Percentiles rank a stretch among this genome's conserved stretches.
Conservation (phyloP, 2,329 filamentous ascomycete species). For the Aspergillus sp. region DNA sequence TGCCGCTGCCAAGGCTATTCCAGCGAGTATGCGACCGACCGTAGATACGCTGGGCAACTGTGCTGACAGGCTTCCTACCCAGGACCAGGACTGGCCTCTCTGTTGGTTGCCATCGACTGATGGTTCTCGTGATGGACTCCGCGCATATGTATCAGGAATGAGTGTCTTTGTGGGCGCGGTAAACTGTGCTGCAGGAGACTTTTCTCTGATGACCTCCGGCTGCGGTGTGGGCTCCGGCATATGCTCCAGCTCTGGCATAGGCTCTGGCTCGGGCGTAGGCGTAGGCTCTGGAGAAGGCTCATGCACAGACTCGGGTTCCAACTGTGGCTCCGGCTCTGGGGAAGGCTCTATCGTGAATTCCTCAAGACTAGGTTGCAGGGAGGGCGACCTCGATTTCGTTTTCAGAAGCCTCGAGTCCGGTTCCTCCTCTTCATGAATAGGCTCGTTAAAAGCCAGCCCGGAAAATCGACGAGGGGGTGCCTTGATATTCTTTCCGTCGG, state of each 20-base stretch:
- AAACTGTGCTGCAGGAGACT: not conserved
- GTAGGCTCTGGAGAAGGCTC: not conserved
- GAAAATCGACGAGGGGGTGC: constrained; percentile 40
- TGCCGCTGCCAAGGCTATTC: not conserved
- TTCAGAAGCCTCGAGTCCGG: constrained; percentile 15
- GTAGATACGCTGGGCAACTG: not conserved
- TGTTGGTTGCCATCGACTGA: not conserved
- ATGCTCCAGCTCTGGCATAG: not conserved
- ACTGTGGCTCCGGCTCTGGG: constrained; percentile 2
- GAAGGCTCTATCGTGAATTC: not conserved
- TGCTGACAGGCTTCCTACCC: not conserved
- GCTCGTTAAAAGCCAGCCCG: constrained; percentile 32
- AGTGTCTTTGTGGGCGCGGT: constrained; percentile 27
- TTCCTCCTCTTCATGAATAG: constrained; percentile 35
- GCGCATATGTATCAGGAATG: constrained; percentile 22
- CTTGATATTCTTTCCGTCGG: constrained; percentile 37
- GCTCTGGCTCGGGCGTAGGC: not conserved
- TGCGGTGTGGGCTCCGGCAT: not conserved
- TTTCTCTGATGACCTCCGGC: constrained; percentile 14
- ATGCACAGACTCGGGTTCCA: constrained; percentile 1
- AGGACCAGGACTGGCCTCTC: not conserved
- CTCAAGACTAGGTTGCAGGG: not conserved
- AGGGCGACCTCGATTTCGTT: constrained; percentile 5
- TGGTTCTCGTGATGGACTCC: constrained; percentile 9
- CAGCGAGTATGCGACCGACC: constrained; percentile 11